phyloP scores from a whole-genome alignment of 371 early-diverging fungal species.

The Lichtheimia corymbifera region DNA sequence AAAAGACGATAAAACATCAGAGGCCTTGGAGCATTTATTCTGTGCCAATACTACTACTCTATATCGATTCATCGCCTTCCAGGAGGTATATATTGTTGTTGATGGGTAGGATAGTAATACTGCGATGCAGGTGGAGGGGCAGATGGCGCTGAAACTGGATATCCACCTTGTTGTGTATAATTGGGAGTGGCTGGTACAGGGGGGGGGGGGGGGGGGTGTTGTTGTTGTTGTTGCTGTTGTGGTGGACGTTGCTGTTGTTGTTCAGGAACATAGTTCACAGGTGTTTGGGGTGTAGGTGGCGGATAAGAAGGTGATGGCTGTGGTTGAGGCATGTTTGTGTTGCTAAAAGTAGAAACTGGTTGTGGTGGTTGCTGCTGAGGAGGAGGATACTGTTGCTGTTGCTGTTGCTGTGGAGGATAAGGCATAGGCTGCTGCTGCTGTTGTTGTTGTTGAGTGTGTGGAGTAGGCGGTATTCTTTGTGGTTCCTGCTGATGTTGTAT shows the following conservation, averaged over 20 bases:
- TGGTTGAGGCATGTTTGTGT: neutral
- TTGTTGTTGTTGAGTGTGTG: constrained; percentile 13
- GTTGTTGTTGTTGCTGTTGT: neutral
- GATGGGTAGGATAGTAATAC: constrained; percentile 7
- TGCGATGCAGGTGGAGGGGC: constrained; percentile 5
- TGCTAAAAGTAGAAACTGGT: constrained; percentile 1
- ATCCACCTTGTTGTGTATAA: neutral
- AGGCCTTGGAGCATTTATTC: too few species aligned
- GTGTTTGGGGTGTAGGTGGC: constrained; percentile 3
- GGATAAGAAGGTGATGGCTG: neutral
- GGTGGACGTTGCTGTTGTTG: neutral
- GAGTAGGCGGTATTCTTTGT: constrained; percentile 11
- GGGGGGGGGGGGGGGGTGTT: neutral
- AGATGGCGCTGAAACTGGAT: constrained; percentile 9
- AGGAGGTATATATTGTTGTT: neutral
- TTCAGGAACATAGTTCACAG: constrained; percentile 5
- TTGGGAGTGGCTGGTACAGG: neutral
- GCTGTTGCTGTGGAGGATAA: constrained; percentile 9
- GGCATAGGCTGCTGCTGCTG: constrained; percentile 6
- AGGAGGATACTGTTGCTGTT: constrained; percentile 6
- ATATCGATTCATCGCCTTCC: too few species aligned
- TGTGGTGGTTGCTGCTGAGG: constrained; percentile 5
- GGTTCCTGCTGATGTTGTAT: constrained; percentile 7
- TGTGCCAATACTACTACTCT: too few species aligned
- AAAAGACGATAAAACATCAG: too few species aligned